Evolutionary conservation across 1,139 yeast species (phyloP).

Genomic region (Hemisphaericaspora subhashii): DNA sequence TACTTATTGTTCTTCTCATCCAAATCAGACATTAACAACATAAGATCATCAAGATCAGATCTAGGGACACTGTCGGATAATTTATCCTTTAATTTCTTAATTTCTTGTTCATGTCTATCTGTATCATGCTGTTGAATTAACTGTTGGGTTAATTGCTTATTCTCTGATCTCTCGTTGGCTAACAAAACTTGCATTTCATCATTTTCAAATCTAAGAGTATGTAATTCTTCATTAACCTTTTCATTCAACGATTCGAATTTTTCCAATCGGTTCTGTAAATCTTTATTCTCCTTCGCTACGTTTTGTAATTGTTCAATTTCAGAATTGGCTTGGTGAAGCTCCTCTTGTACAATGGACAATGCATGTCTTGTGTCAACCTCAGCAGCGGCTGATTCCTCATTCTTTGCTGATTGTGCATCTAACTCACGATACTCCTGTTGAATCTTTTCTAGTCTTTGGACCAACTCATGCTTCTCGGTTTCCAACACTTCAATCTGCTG

Average conservation of each 20-base stretch:
- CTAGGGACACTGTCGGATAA: conserved; percentile 45
- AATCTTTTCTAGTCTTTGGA: conserved; percentile 4
- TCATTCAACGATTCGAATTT: background rate
- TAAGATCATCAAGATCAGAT: conserved; percentile 71
- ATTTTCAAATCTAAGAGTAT: background rate
- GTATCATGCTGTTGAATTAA: background rate
- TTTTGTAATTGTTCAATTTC: conserved; percentile 6
- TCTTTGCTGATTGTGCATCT: conserved; percentile 4
- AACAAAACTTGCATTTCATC: conserved; percentile 5
- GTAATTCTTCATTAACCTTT: conserved; percentile 6
- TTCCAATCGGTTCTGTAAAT: conserved; percentile 4
- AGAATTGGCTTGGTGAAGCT: conserved; percentile 1
- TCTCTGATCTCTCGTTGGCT: conserved; percentile 8
- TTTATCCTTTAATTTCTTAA: conserved; percentile 15
- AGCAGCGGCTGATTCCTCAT: conserved; percentile 1
- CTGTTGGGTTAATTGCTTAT: background rate
- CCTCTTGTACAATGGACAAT: background rate
- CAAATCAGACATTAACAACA: conserved; percentile 71
- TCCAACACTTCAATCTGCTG: conserved; percentile 4
- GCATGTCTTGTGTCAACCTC: conserved; percentile 8
- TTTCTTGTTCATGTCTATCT: conserved; percentile 14
- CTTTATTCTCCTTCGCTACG: background rate
- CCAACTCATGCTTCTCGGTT: conserved; percentile 6
- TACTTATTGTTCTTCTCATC: conserved; percentile 68
- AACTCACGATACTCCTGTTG: conserved; percentile 6